Percentiles rank a stretch among this genome's conserved stretches.
Conservation (phyloP, 2,329 filamentous ascomycete species). For the Trichoderma sp. region DNA sequence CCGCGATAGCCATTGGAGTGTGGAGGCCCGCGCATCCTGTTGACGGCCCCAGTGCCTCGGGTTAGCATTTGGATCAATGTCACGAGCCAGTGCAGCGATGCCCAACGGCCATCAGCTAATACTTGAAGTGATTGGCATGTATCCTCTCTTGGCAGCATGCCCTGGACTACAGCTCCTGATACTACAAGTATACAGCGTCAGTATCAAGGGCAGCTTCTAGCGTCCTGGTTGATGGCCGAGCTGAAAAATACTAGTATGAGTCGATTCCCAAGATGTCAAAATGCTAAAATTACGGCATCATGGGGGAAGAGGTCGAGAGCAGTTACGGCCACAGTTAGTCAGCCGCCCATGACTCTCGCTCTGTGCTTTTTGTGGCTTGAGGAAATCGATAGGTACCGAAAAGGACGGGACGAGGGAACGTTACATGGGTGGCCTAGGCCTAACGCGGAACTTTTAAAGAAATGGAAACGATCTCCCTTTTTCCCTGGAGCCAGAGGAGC, state of each 20-base stretch:
- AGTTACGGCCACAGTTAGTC: background rate
- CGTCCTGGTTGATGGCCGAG: conserved; percentile 1
- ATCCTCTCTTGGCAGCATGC: background rate
- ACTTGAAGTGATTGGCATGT: background rate
- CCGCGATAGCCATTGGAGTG: conserved; percentile 12
- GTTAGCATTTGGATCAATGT: background rate
- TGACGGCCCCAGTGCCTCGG: background rate
- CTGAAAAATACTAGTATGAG: background rate
- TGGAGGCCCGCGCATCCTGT: conserved; percentile 10
- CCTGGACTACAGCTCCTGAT: background rate
- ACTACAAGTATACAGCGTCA: background rate
- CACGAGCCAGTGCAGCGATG: conserved; percentile 19
- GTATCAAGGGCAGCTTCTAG: background rate
- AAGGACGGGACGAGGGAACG: conserved; percentile 22
- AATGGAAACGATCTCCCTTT: conserved; percentile 4
- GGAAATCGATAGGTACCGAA: background rate
- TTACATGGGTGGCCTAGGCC: conserved; percentile 23
- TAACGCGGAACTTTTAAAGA: conserved; percentile 6
- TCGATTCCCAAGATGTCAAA: background rate
- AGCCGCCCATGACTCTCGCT: background rate
- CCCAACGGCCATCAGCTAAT: conserved; percentile 1
- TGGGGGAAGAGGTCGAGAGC: background rate
- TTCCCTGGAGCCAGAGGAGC: background rate
- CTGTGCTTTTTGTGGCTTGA: background rate
- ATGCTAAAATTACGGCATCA: conserved; percentile 2